phyloP scores from a whole-genome alignment of 1,139 yeast species.

The Diutina catenulata region DNA sequence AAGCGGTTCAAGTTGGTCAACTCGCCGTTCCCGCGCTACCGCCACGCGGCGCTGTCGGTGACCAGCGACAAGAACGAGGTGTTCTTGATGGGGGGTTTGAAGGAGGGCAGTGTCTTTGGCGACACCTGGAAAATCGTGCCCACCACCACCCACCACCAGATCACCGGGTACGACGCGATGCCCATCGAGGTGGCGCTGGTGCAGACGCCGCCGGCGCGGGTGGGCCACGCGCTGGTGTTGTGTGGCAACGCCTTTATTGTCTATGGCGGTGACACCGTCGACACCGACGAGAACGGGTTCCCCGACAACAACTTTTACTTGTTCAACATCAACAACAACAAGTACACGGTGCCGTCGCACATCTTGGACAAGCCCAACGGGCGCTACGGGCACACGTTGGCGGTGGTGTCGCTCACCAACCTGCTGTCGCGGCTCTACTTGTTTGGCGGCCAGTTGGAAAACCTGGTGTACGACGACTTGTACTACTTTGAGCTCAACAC shows the following conservation, averaged over 20 bases:
- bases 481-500: conserved; percentile 80
- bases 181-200: conserved; percentile 44
- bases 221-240: conserved; percentile 86
- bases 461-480: conserved; percentile 74
- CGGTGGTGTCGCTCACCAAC: conserved; percentile 47
- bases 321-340: conserved; percentile 78
- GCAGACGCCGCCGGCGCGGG: conserved; percentile 84
- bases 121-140: conserved; percentile 80
- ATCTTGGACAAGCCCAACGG: conserved; percentile 80
- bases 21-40: conserved; percentile 88
- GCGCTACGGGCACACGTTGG: conserved; percentile 83
- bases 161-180: conserved; percentile 38
- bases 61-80: conserved; percentile 75
- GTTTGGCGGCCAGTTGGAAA: conserved; percentile 94
- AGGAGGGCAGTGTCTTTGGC: conserved; percentile 86
- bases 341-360: conserved; percentile 86
- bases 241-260: conserved; percentile 93
- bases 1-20: conserved; percentile 52
- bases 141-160: conserved; percentile 17
- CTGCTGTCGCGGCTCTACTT: conserved; percentile 66
- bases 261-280: conserved; percentile 94
- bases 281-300: conserved; percentile 66
- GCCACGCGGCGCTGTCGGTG: conserved; percentile 76
- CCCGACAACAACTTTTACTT: conserved; percentile 84
- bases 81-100: conserved; percentile 88